Conservation (phyloP, 495 filamentous ascomycete genomes). For the Pyrenopolyporus hunteri region DNA sequence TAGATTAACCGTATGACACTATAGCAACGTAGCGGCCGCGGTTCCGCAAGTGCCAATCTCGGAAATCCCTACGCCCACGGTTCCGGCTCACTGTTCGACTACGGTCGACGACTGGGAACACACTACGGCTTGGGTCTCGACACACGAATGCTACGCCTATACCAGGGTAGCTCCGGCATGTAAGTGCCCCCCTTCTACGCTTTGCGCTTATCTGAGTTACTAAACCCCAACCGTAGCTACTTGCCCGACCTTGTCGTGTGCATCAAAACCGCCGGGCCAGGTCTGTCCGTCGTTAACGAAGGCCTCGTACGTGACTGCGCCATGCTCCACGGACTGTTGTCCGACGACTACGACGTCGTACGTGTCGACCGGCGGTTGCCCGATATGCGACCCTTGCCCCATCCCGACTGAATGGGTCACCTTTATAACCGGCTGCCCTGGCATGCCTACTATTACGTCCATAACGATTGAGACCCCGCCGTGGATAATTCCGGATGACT, state of each 20-base stretch:
- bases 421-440: conserved; percentile 46
- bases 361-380: conserved; percentile 38
- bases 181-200: conserved; percentile 3
- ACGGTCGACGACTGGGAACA: conserved; percentile 34
- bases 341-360: conserved; percentile 45
- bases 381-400: conserved; percentile 42
- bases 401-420: conserved; percentile 47
- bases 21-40: conserved; percentile 15
- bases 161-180: conserved; percentile 18
- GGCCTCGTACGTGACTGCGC: conserved; percentile 40
- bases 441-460: conserved; percentile 36
- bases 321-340: conserved; percentile 52
- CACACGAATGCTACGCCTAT: conserved; percentile 37
- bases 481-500: conserved; percentile 4
- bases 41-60: conserved; percentile 9
- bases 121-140: conserved; percentile 32
- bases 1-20: neutral
- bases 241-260: conserved; percentile 36
- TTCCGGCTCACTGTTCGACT: conserved; percentile 39
- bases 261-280: conserved; percentile 18
- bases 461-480: conserved; percentile 25
- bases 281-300: conserved; percentile 40
- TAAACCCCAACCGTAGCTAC: conserved; percentile 14
- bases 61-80: conserved; percentile 4
- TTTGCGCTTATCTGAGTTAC: neutral